These are phyloP conservation scores for Penicillium soppii DNA, from an alignment of 495 filamentous ascomycete species.

Conservation along the genomic window DNA sequence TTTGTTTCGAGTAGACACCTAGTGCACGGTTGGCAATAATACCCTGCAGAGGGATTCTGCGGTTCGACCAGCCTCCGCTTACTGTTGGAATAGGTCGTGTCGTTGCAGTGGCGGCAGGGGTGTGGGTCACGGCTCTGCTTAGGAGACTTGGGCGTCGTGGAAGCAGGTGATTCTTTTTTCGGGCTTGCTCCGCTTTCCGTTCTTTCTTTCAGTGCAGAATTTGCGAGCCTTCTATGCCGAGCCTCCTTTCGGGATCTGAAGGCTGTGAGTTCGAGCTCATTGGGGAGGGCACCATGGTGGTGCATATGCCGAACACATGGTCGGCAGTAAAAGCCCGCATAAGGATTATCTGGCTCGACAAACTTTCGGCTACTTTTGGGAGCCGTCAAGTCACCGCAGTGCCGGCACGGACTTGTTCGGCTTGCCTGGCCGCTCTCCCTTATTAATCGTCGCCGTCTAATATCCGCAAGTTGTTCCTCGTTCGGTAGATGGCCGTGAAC, in stretches of 20 bases:
- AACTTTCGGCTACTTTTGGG: constrained; percentile 1
- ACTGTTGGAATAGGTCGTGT: not conserved
- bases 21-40: constrained; percentile 6
- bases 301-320: not conserved
- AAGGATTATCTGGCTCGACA: not conserved
- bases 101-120: constrained; percentile 4
- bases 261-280: not conserved
- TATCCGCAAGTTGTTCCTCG: constrained; percentile 1
- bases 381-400: not conserved
- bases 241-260: not conserved
- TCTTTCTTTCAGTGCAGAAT: not conserved
- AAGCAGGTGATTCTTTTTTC: not conserved
- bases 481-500: not conserved
- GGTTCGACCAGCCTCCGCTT: constrained; percentile 1
- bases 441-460: not conserved
- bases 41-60: not conserved
- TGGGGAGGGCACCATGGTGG: not conserved
- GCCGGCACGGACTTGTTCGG: not conserved
- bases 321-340: constrained; percentile 3
- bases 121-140: constrained; percentile 1
- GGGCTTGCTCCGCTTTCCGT: not conserved
- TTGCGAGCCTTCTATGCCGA: not conserved
- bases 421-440: not conserved
- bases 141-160: not conserved
- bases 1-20: not conserved